Conservation (phyloP, 31 red algal genomes). For the Asparagopsis taxiformis region DNA sequence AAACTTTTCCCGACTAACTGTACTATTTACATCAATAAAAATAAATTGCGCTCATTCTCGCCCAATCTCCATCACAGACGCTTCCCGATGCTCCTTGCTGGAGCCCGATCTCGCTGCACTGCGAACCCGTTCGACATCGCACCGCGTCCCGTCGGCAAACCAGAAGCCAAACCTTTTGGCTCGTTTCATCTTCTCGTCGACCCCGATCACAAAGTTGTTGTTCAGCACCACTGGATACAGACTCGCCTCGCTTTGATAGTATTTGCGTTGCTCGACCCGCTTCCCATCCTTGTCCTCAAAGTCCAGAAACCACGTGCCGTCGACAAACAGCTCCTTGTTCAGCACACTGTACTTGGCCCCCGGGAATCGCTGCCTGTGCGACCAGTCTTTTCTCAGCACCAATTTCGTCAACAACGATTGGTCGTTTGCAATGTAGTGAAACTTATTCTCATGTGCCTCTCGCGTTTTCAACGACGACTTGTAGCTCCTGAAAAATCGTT, state of each 20-base stretch:
- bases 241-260: constrained; percentile 35
- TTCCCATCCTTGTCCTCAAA: constrained; percentile 45
- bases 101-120: constrained; percentile 24
- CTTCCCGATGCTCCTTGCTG: constrained; percentile 8
- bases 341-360: constrained; percentile 18
- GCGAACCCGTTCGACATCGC: constrained; percentile 11
- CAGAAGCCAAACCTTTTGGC: constrained; percentile 49
- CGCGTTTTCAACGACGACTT: not conserved
- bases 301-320: constrained; percentile 44
- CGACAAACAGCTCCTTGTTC: constrained; percentile 43
- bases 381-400: constrained; percentile 4
- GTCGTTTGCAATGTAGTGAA: constrained; percentile 2
- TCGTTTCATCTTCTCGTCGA: constrained; percentile 22
- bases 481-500: constrained; percentile 22
- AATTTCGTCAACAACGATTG: constrained; percentile 25
- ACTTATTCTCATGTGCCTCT: not conserved
- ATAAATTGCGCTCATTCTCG: not conserved
- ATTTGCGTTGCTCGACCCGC: constrained; percentile 19
- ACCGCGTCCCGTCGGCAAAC: constrained; percentile 26
- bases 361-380: constrained; percentile 1
- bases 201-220: constrained; percentile 48
- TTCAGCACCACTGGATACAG: constrained; percentile 51
- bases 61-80: not conserved
- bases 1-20: too few relatives aligned
- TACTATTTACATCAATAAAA: too few relatives aligned